phyloP scores from a whole-genome alignment of 2,329 filamentous ascomycete genomes.

The Ilyonectria sp. region DNA sequence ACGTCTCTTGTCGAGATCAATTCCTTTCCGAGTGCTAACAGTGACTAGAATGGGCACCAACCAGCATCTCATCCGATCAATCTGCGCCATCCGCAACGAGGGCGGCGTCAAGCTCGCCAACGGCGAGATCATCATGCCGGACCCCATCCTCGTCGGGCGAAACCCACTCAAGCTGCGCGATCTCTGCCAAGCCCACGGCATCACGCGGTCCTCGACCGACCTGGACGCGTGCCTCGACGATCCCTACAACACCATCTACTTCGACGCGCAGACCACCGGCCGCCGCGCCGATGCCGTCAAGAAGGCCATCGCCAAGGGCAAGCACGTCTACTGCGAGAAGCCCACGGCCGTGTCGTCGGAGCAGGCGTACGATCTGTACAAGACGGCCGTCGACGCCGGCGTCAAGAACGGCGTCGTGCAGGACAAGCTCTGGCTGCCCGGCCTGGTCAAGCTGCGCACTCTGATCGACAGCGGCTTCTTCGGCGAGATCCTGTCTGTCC shows the following conservation, averaged over 20 bases:
- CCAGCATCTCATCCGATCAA: conserved; percentile 9
- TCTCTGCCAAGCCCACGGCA: neutral
- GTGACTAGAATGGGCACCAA: conserved; percentile 1
- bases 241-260: conserved; percentile 3
- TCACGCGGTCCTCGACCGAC: neutral
- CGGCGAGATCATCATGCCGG: conserved; percentile 4
- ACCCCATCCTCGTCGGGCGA: neutral
- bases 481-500: neutral
- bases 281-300: neutral
- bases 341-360: neutral
- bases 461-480: conserved; percentile 6
- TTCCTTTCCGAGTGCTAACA: neutral
- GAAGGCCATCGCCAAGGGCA: conserved; percentile 11
- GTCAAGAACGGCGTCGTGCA: conserved; percentile 8
- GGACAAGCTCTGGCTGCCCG: conserved; percentile 7
- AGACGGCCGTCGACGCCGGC: neutral
- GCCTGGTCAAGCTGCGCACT: neutral
- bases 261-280: conserved; percentile 1
- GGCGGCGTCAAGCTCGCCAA: conserved; percentile 4
- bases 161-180: conserved; percentile 7
- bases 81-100: conserved; percentile 6
- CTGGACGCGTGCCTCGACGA: neutral
- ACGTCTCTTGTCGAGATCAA: neutral
- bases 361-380: conserved; percentile 5
- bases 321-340: conserved; percentile 15